Evolutionary conservation across 2,329 filamentous ascomycete species (phyloP), one percentile per base, ranked within the genome.

Genomic region (Claviceps maximensis): DNA sequence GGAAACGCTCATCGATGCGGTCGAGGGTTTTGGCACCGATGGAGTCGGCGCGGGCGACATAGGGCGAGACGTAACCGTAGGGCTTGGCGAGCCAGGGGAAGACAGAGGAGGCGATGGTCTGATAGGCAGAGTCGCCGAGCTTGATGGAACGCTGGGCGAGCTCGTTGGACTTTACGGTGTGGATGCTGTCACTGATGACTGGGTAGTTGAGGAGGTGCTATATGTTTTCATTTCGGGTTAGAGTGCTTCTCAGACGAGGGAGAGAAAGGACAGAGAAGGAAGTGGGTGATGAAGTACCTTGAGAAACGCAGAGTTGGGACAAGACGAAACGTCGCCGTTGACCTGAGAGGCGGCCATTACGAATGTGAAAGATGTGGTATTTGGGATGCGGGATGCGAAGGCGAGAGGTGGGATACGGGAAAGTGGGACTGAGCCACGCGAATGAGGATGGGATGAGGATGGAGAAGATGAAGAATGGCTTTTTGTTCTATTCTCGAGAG

Each of bases 121-220:
- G 74, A 75, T 90, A 95, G 62, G 84, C 83, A 56, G 82, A 79
- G 65, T 86, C 80, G 67, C 84, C 80, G 57, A 93, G 71, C 62
- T 86, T 77, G 65, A 96, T 74, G 45, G 89, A 90, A 72, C 84
- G 89, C 68, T 89, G 84, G 65, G 87, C 90, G 65, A 87, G 84
- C 50, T 87, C 84, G 72, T 91, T 88, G 65, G 79, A 74, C 71
- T 89, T 87, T 78, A 94, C 84, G 65, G 81, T 83, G 56, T 80
- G 74, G 69, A 95, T 81, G 63, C 83, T 74, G 69, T 95, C 89
- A 65, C 80, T 81, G 65, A 96, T 79, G 59, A 94, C 71, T 42
- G 91, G 91, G 71, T 95, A 95, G 59, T 84, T 84, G 61, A 83
- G 77, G 58, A 96, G 77, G 67, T 96, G 90, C 88, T 95, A 13